Evolutionary conservation across 345 rosid genomes (phyloP).

Genomic region (Eucalyptus virginea): DNA sequence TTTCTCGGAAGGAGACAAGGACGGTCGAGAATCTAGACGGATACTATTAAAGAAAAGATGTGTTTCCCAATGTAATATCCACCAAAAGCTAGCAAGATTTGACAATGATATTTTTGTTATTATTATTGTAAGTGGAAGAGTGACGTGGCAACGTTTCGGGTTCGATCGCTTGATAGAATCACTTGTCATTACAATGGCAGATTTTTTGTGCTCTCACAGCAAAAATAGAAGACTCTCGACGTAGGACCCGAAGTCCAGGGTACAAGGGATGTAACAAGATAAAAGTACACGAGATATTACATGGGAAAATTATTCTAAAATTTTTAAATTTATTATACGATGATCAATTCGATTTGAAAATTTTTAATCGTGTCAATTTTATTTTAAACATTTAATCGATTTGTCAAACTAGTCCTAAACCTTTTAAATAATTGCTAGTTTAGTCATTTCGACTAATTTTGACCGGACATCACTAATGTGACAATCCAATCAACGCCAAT

Average conservation of each 20-base stretch:
- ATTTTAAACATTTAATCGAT: too few species aligned
- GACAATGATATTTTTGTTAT: not conserved
- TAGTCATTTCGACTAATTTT: too few species aligned
- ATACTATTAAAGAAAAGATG: not conserved
- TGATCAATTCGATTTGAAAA: accelerated
- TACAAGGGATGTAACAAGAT: too few species aligned
- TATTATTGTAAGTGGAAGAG: not conserved
- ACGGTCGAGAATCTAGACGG: not conserved
- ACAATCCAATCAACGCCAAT: accelerated
- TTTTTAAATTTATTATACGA: accelerated
- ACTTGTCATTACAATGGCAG: not conserved
- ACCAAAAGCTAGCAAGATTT: not conserved
- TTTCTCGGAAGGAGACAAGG: not conserved
- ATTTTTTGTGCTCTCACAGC: not conserved
- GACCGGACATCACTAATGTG: accelerated
- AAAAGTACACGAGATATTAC: not conserved
- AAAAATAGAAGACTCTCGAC: not conserved
- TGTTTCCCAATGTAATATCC: not conserved
- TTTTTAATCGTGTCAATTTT: too few species aligned
- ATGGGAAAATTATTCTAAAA: too few species aligned
- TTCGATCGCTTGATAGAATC: not conserved
- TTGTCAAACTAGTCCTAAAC: accelerated
- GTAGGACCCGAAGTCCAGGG: too few species aligned
- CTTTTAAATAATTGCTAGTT: too few species aligned
- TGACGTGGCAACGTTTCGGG: not conserved